phyloP scores from a whole-genome alignment of 495 filamentous ascomycete genomes.

The Aeminium ludgeri region DNA sequence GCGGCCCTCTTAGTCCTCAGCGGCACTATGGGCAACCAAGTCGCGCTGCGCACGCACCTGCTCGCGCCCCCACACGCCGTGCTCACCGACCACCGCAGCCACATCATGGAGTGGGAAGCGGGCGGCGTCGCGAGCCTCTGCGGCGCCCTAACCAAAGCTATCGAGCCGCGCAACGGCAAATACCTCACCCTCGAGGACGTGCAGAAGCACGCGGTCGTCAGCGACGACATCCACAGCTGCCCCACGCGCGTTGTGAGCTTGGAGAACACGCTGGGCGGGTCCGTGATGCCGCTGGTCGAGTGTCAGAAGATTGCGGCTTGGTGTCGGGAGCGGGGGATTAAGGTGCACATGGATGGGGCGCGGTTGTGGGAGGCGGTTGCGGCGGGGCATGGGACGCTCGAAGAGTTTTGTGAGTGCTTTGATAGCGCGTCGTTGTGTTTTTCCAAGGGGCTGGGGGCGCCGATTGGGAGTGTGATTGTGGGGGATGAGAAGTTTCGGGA shows the following conservation, averaged over 20 bases:
- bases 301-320: constrained; percentile 49
- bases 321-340: constrained; percentile 47
- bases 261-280: constrained; percentile 71
- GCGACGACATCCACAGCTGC: constrained; percentile 41
- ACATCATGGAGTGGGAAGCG: constrained; percentile 57
- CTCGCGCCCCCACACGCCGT: constrained; percentile 54
- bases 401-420: constrained; percentile 53
- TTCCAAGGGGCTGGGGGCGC: constrained; percentile 77
- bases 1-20: constrained; percentile 63
- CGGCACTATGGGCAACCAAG: constrained; percentile 83
- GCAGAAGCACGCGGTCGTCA: constrained; percentile 34
- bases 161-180: constrained; percentile 46
- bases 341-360: constrained; percentile 73
- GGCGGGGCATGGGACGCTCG: constrained; percentile 29
- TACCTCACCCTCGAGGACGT: constrained; percentile 68
- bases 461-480: constrained; percentile 66
- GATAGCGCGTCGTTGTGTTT: constrained; percentile 78
- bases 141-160: constrained; percentile 40
- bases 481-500: constrained; percentile 49
- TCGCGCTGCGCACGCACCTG: constrained; percentile 51
- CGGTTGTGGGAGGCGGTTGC: constrained; percentile 42
- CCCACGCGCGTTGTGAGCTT: constrained; percentile 67
- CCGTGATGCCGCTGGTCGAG: constrained; percentile 59
- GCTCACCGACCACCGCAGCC: constrained; percentile 47
- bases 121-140: constrained; percentile 46